Evolutionary conservation across 345 rosid species (phyloP), one percentile per base, ranked within the genome.

Genomic region (Gossypium australe): DNA sequence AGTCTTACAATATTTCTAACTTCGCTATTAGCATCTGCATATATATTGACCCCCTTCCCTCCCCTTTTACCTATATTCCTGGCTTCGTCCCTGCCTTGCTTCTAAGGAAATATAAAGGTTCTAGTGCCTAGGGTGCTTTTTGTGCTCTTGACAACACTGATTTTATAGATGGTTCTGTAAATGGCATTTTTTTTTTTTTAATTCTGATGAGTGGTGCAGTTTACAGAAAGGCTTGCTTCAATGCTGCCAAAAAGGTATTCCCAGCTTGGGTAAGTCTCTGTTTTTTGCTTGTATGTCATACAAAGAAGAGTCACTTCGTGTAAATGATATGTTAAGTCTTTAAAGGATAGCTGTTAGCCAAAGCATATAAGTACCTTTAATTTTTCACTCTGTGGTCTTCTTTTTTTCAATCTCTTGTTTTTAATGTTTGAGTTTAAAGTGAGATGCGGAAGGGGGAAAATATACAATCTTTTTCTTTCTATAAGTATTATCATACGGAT

Each of bases 211-310:
- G 80, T 64, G 85, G 70, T 82, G 85, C 94, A 95, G 99, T 95
- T 95, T 78, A 95, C 98, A 59, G 97, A 95, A 85, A 93, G 86
- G 82, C 79, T 93, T 72, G 86, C 94, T 73, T 88, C 94, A 17
- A 82, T 93, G 91, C 86, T 95, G 80, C 99, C 98, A 4, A 78
- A 82, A 78, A 93, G 88, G 82, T 88, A 91, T 84, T 91, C 94
- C 51, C 94, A 87, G 83, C 91, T 93, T 65, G 97, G 93, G 99
- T 95, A 88, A 88, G 97, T 78, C 59, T 29, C 75, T 62, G 14
- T 77, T 71, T n/a, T 67, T 65, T 45, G 55, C 25, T 68, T 56
- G n/a, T 25, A 29, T 52, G 45, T 66, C 29, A 67, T 70, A 57
- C 61, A 77, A 47, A 34, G 75, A 62, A 59, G 45, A 18, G 14